Base-by-base conservation (phyloP, 1,284 basidiomycete genomes). In the Trichosporon sp. region DNA sequence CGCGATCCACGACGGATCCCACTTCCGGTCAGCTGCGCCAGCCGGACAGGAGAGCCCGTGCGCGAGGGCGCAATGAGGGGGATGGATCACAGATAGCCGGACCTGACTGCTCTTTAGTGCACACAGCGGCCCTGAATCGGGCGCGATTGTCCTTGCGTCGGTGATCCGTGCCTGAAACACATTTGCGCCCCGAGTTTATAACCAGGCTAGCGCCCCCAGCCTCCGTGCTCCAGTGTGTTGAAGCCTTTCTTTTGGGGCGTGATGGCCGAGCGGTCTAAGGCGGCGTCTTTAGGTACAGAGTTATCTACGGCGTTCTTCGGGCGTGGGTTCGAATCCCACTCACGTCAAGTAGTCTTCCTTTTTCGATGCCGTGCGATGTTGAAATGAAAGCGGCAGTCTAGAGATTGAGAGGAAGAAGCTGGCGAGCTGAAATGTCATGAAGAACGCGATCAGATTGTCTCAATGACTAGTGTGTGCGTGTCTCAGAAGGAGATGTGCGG, bases 321-420 rank as follows among this genome's bases (percentile, higher is more conserved):
- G 70, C 74, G 74, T 76, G 74, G 74, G 74, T 76, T 76, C 74
- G 74, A 76, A 76, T 72, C 74, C 74, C 74, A 76, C 73, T 72
- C 56, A 44, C 40, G 40, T 44, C 40, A 44, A 44, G 40, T 44
- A n/a, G 40, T 44, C 40, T 44, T 44, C 40, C 40, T 44, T 44
- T 44, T 44, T 44, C 40, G 40, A 44, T n/a, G 23, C 7, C 19
- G 11, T 2, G 40, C 40, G 23, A 13, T 2, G 7, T n/a, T 14
- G 16, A 36, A 4, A 6, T 2, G 36, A n/a, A 37, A 1, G 14
- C 36, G 13, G n/a, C n/a, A n/a, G n/a, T n/a, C 36, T 23, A 2
- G 19, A 23, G 19, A 44, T 6, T 6, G 40, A 44, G 40, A 6
- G 11, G 32, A 10, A 21, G 40, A n/a, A 4, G 36, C 1, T 37